Base-by-base conservation (phyloP, 2,329 filamentous ascomycete species). In the Diaporthe vaccinii region DNA sequence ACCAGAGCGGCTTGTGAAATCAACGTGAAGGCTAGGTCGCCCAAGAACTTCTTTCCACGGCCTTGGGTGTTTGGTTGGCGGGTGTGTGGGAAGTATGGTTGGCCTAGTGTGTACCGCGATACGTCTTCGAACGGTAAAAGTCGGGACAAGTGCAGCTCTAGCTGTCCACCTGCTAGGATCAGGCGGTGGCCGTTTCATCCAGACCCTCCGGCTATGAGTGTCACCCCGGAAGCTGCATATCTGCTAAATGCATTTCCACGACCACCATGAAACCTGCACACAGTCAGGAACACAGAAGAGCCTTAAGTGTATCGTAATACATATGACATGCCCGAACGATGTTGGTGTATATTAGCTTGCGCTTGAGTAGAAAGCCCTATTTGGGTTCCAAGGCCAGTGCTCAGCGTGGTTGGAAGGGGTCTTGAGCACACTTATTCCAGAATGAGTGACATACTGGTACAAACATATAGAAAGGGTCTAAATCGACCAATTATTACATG, bases 201-300 rank as follows among this genome's bases (percentile, higher is more conserved):
- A 69, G 65, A 55, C 65, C 65, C 65, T 34, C n/a, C 4, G n/a
- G 65, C 22, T 69, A 53, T 34, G 20, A 28, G 5, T n/a, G n/a
- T n/a, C 15, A 20, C 49, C 14, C 49, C 22, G 65, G 0, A 1
- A 22, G 8, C 9, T 55, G 17, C n/a, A 69, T 69, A 69, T 55
- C 46, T 41, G 2, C 4, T 55, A 55, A 51, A 28, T 51, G 49
- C 49, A 69, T 67, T 17, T 1, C n/a, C 49, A 44, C 17, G 20
- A n/a, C 9, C 14, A n/a, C 34, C 46, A 49, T 22, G 17, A 15
- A 36, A 61, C 3, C 3, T 7, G 8, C n/a, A 25, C 12, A 44
- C 28, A 65, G 17, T 31, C 20, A 9, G 17, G 12, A 55, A 12
- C 25, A 55, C 25, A 25, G 44, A 49, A 28, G 15, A 28, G 51